Evolutionary conservation across 176 grass and related monocot species (phyloP), one percentile per base, ranked within the genome.

Genomic region (Carex pumila): DNA sequence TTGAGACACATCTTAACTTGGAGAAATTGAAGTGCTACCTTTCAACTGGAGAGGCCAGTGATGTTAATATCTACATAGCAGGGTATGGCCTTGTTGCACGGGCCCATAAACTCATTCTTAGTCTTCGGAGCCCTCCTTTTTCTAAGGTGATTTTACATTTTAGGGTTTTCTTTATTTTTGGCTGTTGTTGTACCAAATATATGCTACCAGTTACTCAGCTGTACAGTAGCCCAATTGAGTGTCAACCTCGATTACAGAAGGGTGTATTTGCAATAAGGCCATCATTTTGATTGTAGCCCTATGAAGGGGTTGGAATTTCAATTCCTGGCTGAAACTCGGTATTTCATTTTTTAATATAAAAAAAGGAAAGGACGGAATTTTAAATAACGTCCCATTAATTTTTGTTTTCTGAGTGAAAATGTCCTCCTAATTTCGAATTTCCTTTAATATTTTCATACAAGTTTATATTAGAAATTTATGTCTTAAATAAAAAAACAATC

Each of bases 61-160:
- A 94, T 86, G 77, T 98, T 84, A 94, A 94, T 84, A 90, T 94
- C 84, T 87, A 86, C 84, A 84, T 98, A 81, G 57, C 47, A 39
- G 90, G 89, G 11, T 88, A 94, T 79, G 92, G 92, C 62, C 84
- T 93, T 75, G 64, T 93, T 69, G 83, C 84, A 54, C 86, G 79
- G 73, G 85, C 89, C 22, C 95, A 98, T 87, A 98, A 91, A 76
- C 74, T 98, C 60, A 87, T 98, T 52, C 91, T 98, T 87, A 98
- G 95, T 70, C 65, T 98, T 81, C 92, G 89, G 92, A 98, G 95
- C 29, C 36, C 65, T 71, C 89, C 89, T 70, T 89, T 98, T 45
- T 62, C 89, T 68, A 98, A 98, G 92, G 95, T 98, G 78, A 60
- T 79, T 82, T 36, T 67, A 84, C 59, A 52, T 78, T 64, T 81